phyloP scores from a whole-genome alignment of 352 stramenopile species.

The Plasmopara viticola region DNA sequence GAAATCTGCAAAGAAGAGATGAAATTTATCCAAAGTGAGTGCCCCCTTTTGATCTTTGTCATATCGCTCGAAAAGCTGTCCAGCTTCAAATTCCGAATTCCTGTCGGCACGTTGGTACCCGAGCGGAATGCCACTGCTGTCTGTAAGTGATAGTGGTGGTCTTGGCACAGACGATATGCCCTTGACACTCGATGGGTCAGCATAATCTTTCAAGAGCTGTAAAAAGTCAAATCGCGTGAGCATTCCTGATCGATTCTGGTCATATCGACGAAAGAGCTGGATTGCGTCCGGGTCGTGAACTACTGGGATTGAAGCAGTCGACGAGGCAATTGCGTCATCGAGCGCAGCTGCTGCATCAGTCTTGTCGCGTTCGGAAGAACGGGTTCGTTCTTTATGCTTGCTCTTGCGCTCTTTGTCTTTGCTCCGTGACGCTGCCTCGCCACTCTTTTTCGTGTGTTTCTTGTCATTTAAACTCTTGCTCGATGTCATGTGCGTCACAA shows the following conservation, averaged over 20 bases:
- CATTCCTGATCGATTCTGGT: conserved; percentile 40
- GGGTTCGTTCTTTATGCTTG: conserved; percentile 34
- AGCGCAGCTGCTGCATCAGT: not conserved
- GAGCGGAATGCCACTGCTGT: conserved; percentile 56
- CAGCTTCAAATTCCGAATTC: conserved; percentile 82
- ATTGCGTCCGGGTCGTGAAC: conserved; percentile 58
- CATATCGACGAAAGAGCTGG: conserved; percentile 77
- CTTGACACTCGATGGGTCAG: conserved; percentile 11
- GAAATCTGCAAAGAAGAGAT: conserved; percentile 70
- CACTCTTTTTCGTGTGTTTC: conserved; percentile 25
- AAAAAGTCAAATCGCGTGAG: conserved; percentile 66
- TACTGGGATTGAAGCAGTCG: not conserved
- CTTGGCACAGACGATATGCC: conserved; percentile 14
- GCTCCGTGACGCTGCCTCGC: conserved; percentile 11
- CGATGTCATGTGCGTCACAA: conserved; percentile 8
- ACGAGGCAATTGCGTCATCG: not conserved
- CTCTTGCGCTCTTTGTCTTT: conserved; percentile 28
- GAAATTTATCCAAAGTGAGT: conserved; percentile 60
- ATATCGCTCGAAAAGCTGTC: conserved; percentile 79
- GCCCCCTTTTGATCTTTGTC: conserved; percentile 50
- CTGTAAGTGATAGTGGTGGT: conserved; percentile 51
- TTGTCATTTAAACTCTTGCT: conserved; percentile 17
- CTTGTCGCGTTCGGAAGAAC: conserved; percentile 12
- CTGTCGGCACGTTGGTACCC: conserved; percentile 60
- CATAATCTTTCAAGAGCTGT: conserved; percentile 65